These are phyloP conservation scores for Chaetomium sp. DNA, from an alignment of 2,329 filamentous ascomycete species.

Conservation along the genomic window DNA sequence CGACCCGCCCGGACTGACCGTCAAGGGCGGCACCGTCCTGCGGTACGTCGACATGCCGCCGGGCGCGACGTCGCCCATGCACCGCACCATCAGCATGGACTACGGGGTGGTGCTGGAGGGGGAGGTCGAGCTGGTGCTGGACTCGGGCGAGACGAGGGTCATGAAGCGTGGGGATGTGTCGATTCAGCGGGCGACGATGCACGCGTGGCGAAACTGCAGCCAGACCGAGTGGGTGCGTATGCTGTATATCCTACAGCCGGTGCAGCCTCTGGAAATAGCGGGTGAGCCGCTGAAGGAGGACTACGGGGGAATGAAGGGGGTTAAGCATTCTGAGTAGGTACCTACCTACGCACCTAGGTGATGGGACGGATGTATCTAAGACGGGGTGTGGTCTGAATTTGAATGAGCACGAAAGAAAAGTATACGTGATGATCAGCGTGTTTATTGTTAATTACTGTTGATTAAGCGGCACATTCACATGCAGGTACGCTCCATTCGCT, in stretches of 20 bases:
- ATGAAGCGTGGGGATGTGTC: constrained; percentile 51
- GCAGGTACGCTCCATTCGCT: not conserved
- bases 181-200: constrained; percentile 52
- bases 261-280: not conserved
- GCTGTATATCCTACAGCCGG: constrained; percentile 43
- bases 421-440: not conserved
- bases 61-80: constrained; percentile 15
- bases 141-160: constrained; percentile 47
- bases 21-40: constrained; percentile 8
- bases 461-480: not conserved
- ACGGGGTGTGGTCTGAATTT: not conserved
- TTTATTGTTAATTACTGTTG: not conserved
- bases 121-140: constrained; percentile 51
- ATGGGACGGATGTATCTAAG: not conserved
- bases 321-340: constrained; percentile 12
- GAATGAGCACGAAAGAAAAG: not conserved
- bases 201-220: constrained; percentile 46
- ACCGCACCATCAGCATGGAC: constrained; percentile 32
- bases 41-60: constrained; percentile 21
- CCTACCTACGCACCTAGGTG: too few species aligned
- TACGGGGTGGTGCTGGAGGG: constrained; percentile 54
- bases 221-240: constrained; percentile 45
- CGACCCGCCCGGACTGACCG: constrained; percentile 9
- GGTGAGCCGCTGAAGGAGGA: constrained; percentile 15
- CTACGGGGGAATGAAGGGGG: constrained; percentile 15